Evolutionary conservation across 73 alveolate species (phyloP).

Genomic region (Uronychia setigera): DNA sequence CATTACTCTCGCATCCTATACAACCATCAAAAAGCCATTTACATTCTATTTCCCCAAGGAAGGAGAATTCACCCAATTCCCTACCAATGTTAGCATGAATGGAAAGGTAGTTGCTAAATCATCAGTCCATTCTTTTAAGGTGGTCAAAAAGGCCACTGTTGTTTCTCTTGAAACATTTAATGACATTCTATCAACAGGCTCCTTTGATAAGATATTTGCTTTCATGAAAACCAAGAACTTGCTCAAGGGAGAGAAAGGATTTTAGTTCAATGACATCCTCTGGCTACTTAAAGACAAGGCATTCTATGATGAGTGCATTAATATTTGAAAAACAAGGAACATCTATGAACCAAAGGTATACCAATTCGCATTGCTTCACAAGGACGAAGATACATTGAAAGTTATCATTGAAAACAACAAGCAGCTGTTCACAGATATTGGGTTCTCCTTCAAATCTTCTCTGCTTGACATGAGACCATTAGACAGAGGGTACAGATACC

Average conservation of each 20-base stretch:
- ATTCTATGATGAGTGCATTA: slow-evolving; percentile 73
- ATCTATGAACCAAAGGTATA: slow-evolving; percentile 69
- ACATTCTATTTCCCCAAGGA: slow-evolving; percentile 92
- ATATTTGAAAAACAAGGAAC: slow-evolving; percentile 74
- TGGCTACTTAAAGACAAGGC: slow-evolving; percentile 76
- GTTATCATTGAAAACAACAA: neutral
- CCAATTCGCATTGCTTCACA: slow-evolving; percentile 86
- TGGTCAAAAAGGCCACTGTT: slow-evolving; percentile 39
- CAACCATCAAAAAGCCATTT: slow-evolving; percentile 71
- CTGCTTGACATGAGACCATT: slow-evolving; percentile 18
- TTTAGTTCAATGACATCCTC: slow-evolving; percentile 51
- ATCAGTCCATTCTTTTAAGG: slow-evolving; percentile 51
- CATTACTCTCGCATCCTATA: slow-evolving; percentile 64
- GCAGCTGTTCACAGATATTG: neutral
- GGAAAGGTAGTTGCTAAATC: slow-evolving; percentile 83
- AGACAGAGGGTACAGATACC: slow-evolving; percentile 42
- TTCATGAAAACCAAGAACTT: slow-evolving; percentile 69
- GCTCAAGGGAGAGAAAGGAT: slow-evolving; percentile 60
- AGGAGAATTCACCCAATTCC: slow-evolving; percentile 84
- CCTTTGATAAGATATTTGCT: slow-evolving; percentile 42
- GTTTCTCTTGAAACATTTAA: slow-evolving; percentile 66
- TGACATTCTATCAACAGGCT: slow-evolving; percentile 25
- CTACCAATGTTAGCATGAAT: slow-evolving; percentile 79
- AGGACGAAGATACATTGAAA: slow-evolving; percentile 35
- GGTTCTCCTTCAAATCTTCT: slow-evolving; percentile 15